Base-by-base conservation (phyloP, 2,329 filamentous ascomycete genomes). In the Cordyceps javanica region DNA sequence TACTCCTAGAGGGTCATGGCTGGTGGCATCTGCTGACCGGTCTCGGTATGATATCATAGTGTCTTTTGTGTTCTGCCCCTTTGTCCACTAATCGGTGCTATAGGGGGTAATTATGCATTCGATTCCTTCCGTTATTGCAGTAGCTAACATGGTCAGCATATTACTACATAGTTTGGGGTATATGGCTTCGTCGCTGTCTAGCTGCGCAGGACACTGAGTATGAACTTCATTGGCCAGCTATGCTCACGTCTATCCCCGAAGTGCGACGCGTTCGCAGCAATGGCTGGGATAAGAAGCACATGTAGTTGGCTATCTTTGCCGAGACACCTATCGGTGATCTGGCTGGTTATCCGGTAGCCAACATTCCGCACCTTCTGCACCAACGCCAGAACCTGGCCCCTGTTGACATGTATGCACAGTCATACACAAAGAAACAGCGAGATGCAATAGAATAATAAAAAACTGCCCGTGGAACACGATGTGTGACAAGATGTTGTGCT, bases 1-100 rank as follows among this genome's bases (percentile, higher is more conserved):
- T 92, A 14, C 61, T 94, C 7, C 78, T 94, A 0, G 78, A 80
- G 60, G 77, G 77, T 0, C 78, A 81, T 59, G 78, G 74, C 1
- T 81, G 78, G 78, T 81, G 87, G 88, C 90, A 93, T 72, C 67
- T 93, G 38, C 86, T 93, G 80, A 94, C 90, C 0, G 90, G 90
- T 13, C 76, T 87, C 36, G 90, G 90, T 75, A 64, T 57, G 62
- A 50, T 6, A 10, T 16, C 9, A 7, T 1, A 9, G 2, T 16
- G 26, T 36, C 46, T 36, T 28, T 28, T 23, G 21, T 19, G 41
- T 58, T 56, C 36, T 59, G 62, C 60, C n/a, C n/a, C n/a, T 58
- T 60, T 28, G 25, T 54, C 38, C 44, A 6, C 49, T 64, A 66
- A 55, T 68, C 60, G 61, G 30, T 56, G 46, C 52, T 34, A 34